phyloP scores from a whole-genome alignment of 2,329 filamentous ascomycete genomes.

The Colletotrichum sp. region DNA sequence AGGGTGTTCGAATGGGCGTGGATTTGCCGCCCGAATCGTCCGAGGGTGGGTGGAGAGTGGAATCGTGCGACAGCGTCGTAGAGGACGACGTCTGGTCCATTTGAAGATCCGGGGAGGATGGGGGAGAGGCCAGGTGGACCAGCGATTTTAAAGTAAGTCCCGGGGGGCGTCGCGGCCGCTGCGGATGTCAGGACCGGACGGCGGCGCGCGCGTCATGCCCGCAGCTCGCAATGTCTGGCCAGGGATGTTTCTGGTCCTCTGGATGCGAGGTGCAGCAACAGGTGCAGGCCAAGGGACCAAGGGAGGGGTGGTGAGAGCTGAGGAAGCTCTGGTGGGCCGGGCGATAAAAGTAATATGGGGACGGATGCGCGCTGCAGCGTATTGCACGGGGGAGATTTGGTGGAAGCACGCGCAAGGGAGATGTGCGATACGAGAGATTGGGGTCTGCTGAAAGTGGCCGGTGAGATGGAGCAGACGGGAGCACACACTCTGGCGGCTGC shows the following conservation, averaged over 20 bases:
- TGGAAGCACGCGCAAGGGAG: not conserved
- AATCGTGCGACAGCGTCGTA: conserved; percentile 5
- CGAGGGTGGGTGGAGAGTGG: not conserved
- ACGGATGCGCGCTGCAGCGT: not conserved
- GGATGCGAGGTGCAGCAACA: not conserved
- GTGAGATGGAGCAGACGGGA: not conserved
- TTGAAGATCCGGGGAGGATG: not conserved
- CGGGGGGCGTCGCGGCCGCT: conserved; percentile 4
- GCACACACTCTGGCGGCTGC: not conserved
- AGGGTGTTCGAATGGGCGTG: conserved; percentile 18
- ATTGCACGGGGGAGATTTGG: not conserved
- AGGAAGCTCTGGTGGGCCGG: not conserved
- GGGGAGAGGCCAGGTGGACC: not conserved
- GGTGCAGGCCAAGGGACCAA: not conserved
- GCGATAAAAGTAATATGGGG: not conserved
- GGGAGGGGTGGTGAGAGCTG: not conserved
- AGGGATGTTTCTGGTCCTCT: not conserved
- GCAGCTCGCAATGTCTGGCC: not conserved
- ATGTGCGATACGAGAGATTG: not conserved
- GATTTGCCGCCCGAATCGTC: conserved; percentile 9
- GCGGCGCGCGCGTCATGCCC: conserved; percentile 11
- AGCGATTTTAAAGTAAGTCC: conserved; percentile 1
- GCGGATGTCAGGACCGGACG: conserved; percentile 5
- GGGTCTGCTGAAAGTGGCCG: not conserved
- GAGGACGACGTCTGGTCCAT: conserved; percentile 14